Conservation (phyloP, 2,329 filamentous ascomycete species). For the Hymenoscyphus fraxineus region DNA sequence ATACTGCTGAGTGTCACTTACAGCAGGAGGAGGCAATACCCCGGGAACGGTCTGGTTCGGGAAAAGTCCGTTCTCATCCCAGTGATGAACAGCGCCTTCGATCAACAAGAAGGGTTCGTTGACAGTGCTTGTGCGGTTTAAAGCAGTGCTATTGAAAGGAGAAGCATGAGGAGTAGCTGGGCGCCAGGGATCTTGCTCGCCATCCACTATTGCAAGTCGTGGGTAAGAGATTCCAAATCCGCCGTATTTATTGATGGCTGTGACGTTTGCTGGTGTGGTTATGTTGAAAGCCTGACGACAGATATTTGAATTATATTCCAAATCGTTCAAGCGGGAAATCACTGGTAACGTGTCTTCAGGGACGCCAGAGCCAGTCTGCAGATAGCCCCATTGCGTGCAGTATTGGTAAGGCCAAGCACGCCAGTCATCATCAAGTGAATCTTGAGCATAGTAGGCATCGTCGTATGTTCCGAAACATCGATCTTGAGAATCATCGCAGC, state of each 20-base stretch:
- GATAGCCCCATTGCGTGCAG: conserved; percentile 66
- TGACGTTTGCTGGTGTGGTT: conserved; percentile 56
- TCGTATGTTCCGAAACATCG: conserved; percentile 50
- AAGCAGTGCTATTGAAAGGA: conserved; percentile 42
- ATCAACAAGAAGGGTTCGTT: conserved; percentile 73
- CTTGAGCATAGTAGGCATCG: conserved; percentile 41
- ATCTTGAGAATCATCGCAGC: conserved; percentile 43
- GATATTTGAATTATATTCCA: conserved; percentile 58
- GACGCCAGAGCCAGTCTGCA: conserved; percentile 68
- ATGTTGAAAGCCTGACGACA: conserved; percentile 71
- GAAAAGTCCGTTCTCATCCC: conserved; percentile 70
- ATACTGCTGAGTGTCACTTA: conserved; percentile 55
- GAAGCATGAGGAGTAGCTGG: conserved; percentile 67
- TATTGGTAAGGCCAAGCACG: conserved; percentile 52
- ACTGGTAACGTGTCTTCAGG: conserved; percentile 62
- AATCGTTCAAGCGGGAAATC: conserved; percentile 65
- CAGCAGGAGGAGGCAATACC: conserved; percentile 54
- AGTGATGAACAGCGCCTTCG: conserved; percentile 72
- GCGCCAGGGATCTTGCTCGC: conserved; percentile 76
- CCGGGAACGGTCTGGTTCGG: conserved; percentile 50
- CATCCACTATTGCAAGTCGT: conserved; percentile 73
- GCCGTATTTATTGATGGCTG: conserved; percentile 72
- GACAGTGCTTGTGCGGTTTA: conserved; percentile 54
- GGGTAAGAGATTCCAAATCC: conserved; percentile 67
- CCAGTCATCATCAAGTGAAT: conserved; percentile 43